Conservation (phyloP, 768 basidiomycete species). For the Phanerochaete carnosa region DNA sequence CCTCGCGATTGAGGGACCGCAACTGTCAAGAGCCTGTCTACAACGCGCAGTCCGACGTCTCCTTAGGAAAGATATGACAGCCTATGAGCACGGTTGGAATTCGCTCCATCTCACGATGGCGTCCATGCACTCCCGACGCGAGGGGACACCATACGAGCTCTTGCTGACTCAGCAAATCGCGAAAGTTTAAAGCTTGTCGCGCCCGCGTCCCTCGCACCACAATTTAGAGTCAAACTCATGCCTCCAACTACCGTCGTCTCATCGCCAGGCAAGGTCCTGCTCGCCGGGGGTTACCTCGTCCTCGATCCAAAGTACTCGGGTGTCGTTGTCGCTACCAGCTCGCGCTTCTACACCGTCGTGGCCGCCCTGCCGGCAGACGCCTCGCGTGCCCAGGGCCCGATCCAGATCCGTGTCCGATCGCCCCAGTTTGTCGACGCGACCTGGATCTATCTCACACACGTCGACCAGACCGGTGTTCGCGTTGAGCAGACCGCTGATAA, state of each 20-base stretch:
- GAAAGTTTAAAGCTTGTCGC: not conserved
- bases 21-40: not conserved
- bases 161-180: slow-evolving; percentile 7
- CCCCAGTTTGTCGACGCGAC: slow-evolving; percentile 85
- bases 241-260: slow-evolving; percentile 66
- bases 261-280: slow-evolving; percentile 90
- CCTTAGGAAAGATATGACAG: not conserved
- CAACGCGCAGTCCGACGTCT: not conserved
- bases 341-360: slow-evolving; percentile 88
- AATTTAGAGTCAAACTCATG: slow-evolving; percentile 11
- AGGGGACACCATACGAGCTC: not conserved
- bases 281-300: slow-evolving; percentile 96
- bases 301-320: slow-evolving; percentile 86
- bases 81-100: not conserved
- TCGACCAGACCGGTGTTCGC: slow-evolving; percentile 29
- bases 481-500: slow-evolving; percentile 26
- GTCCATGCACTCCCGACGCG: no score
- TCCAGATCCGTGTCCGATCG: slow-evolving; percentile 71
- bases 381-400: slow-evolving; percentile 14
- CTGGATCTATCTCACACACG: slow-evolving; percentile 66
- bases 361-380: slow-evolving; percentile 27
- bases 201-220: not conserved
- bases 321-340: slow-evolving; percentile 86
- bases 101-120: not conserved
- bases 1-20: not conserved